Conservation (phyloP, 2,329 filamentous ascomycete species). For the Cordyceps javanica region DNA sequence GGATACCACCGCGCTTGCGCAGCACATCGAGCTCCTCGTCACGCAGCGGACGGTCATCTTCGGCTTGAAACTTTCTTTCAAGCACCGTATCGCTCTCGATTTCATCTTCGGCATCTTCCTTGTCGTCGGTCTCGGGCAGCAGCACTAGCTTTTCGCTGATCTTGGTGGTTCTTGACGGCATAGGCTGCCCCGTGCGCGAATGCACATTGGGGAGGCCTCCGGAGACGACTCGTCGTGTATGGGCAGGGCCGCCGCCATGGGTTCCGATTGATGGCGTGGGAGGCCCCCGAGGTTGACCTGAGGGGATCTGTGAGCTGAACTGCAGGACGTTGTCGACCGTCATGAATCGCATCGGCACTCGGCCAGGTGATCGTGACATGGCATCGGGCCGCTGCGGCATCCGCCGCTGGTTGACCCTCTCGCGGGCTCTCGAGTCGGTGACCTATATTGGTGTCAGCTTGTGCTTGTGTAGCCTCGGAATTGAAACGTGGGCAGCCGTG, state of each 20-base stretch:
- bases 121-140: constrained; percentile 69
- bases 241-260: constrained; percentile 14
- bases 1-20: constrained; percentile 54
- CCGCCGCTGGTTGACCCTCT: constrained; percentile 28
- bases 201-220: constrained; percentile 35
- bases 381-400: constrained; percentile 29
- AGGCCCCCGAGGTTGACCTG: constrained; percentile 77
- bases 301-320: constrained; percentile 90
- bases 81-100: constrained; percentile 38
- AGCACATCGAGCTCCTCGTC: constrained; percentile 63
- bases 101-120: constrained; percentile 53
- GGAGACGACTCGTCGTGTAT: constrained; percentile 24
- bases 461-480: background rate
- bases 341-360: constrained; percentile 64
- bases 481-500: background rate
- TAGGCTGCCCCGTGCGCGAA: constrained; percentile 45
- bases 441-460: constrained; percentile 22
- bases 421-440: constrained; percentile 29
- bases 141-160: constrained; percentile 96
- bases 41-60: constrained; percentile 57
- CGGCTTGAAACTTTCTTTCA: constrained; percentile 39
- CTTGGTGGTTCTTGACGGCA: constrained; percentile 86
- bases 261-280: constrained; percentile 41
- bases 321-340: constrained; percentile 92
- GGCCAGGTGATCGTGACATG: constrained; percentile 23